phyloP scores from a whole-genome alignment of 2,329 filamentous ascomycete species.

The Rutstroemia sp. region DNA sequence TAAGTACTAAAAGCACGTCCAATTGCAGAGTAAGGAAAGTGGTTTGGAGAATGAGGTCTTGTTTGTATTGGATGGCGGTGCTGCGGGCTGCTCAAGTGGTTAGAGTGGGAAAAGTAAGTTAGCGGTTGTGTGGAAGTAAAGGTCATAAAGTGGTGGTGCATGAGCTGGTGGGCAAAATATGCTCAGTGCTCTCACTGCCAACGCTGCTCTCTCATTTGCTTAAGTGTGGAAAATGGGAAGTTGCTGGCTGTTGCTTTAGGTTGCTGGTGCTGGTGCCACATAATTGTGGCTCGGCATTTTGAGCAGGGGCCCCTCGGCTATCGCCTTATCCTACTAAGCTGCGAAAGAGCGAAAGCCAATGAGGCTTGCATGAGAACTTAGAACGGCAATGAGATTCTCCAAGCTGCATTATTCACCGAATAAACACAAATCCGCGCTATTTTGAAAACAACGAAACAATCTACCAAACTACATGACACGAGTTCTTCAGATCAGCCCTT shows the following conservation, averaged over 20 bases:
- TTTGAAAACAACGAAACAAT: background rate
- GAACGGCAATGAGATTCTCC: background rate
- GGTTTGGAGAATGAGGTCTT: too few species aligned
- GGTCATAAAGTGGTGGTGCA: background rate
- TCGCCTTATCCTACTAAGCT: too few species aligned
- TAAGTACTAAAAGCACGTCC: background rate
- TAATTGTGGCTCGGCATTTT: too few species aligned
- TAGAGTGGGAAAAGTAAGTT: background rate
- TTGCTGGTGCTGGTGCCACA: background rate
- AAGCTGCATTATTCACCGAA: background rate
- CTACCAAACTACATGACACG: background rate
- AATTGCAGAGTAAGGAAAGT: too few species aligned
- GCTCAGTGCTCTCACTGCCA: background rate
- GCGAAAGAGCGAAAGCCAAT: background rate
- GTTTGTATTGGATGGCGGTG: too few species aligned
- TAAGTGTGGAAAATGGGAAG: background rate
- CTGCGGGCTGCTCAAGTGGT: too few species aligned
- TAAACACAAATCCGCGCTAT: background rate
- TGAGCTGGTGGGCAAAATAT: slow-evolving; percentile 5
- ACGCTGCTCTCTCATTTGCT: too few species aligned
- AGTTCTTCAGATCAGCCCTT: background rate
- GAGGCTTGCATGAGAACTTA: background rate
- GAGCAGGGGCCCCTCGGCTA: too few species aligned
- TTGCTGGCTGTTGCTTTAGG: background rate
- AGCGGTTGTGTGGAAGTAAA: background rate